A percentile compares a stretch with the other conserved stretches of the same genome.
phyloP scores from a whole-genome alignment of 257 asterid genomes.

The Gentiana straminea region DNA sequence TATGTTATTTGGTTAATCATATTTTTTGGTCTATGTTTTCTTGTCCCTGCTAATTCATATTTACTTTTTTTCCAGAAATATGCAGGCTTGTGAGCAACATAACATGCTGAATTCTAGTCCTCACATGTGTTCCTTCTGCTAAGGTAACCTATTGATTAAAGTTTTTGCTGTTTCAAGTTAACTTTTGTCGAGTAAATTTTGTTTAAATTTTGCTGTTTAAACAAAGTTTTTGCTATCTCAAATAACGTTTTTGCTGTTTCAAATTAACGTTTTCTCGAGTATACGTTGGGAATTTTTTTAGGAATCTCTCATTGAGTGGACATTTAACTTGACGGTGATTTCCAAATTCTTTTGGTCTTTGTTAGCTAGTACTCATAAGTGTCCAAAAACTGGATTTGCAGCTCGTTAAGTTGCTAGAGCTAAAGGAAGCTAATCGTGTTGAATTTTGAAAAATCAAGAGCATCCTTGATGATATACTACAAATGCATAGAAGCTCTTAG shows the following conservation, averaged over 20 bases:
- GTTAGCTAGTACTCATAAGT: conserved; percentile 1
- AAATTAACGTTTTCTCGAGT: no score
- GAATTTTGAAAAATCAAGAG: conserved; percentile 87
- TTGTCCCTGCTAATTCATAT: not conserved
- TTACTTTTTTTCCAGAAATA: conserved; percentile 45
- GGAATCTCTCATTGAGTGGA: not conserved
- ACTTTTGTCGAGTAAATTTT: no score
- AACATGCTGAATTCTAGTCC: conserved; percentile 91
- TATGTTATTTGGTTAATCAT: not conserved
- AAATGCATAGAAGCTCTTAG: conserved; percentile 43
- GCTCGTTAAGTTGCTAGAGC: conserved; percentile 94
- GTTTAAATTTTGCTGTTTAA: no score
- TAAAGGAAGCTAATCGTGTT: conserved; percentile 88
- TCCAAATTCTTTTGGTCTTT: no score
- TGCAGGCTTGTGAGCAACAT: conserved; percentile 80
- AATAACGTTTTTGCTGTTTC: no score
- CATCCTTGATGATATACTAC: conserved; percentile 64
- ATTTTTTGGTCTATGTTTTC: not conserved
- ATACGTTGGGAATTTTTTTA: no score
- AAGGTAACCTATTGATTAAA: conserved; percentile 77
- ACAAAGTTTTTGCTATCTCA: no score
- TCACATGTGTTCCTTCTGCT: conserved; percentile 80
- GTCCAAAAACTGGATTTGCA: conserved; percentile 22
- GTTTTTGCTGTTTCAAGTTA: no score
- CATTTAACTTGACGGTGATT: no score